phyloP scores from a whole-genome alignment of 345 rosid genomes.

The Acer yangbiense region DNA sequence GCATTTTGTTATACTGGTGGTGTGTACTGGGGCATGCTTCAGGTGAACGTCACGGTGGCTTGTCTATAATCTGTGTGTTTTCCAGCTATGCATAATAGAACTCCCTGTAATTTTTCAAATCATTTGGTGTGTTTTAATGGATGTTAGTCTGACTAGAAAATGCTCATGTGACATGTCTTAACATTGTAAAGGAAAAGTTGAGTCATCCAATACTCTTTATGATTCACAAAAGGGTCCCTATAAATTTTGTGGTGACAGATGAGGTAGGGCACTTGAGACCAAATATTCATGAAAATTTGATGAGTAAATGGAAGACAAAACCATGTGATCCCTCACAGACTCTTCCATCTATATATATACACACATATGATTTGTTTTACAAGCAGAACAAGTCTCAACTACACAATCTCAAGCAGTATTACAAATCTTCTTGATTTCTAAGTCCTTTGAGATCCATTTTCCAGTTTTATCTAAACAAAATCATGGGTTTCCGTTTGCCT shows the following conservation, averaged over 20 bases:
- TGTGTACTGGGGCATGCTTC: not conserved
- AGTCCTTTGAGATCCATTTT: not conserved
- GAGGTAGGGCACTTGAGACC: not conserved
- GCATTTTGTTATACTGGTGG: not conserved
- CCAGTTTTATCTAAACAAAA: not conserved
- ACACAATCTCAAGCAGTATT: not conserved
- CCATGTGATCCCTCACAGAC: conserved; percentile 22
- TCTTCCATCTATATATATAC: not conserved
- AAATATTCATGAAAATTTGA: not conserved
- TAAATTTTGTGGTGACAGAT: not conserved
- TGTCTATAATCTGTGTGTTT: not conserved
- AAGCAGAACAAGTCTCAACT: not conserved
- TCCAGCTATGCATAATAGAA: not conserved
- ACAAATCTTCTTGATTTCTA: not conserved
- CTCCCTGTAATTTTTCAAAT: not conserved
- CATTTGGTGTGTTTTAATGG: not conserved
- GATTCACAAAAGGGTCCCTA: not conserved
- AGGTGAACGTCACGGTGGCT: not conserved
- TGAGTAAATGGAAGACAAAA: conserved; percentile 25
- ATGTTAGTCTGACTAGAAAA: not conserved
- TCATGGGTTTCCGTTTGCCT: conserved; percentile 16
- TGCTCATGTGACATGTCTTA: not conserved
- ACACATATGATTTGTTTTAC: not conserved
- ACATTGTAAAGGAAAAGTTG: not conserved
- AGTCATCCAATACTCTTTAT: not conserved